Evolutionary conservation across 306 rosid genomes (phyloP), one percentile per base, ranked within the genome.

Genomic region (Myrica gale): DNA sequence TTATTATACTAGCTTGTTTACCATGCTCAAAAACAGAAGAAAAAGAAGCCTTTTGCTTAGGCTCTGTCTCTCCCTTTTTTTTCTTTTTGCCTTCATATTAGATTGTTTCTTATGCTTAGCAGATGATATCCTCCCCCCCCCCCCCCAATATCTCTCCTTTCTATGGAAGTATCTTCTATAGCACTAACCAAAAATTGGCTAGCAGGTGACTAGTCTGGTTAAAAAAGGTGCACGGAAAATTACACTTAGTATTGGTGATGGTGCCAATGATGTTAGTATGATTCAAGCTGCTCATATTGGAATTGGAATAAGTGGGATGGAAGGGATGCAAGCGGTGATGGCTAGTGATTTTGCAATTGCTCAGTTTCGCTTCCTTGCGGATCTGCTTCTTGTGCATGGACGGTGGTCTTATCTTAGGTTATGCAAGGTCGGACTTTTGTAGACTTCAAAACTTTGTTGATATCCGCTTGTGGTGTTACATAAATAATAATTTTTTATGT

Each of bases 301-400:
- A 45, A 76, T 95, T 84, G 98, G 98, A 68, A 92, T 95, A 80
- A 92, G 97, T 84, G 98, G 98, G 72, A 76, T 89, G 88, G 98
- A 95, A 79, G 98, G 98, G 69, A 95, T 95, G 98, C 98, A 95
- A 80, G 98, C 98, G 73, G 98, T 95, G 82, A 95, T 95, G 98
- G 98, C 98, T 55, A 95, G 98, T 80, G 98, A 95, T 87, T 95
- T 95, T 82, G 97, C 98, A 55, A 90, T 95, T 82, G 96, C 98
- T 61, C 98, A 95, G 83, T 95, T 95, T 75, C 97, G 96, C n/a
- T 95, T 86, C 86, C 95, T 95, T 75, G 81, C 88, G 37, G 98
- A 95, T 87, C 89, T 95, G 79, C 96, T 95, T 75, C 98, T 95
- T 78, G 97, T 95, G 78, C 98, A 95, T 84, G 98, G 98, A 56